phyloP scores from a whole-genome alignment of 2,329 filamentous ascomycete genomes.

The Aspergillus unguis region DNA sequence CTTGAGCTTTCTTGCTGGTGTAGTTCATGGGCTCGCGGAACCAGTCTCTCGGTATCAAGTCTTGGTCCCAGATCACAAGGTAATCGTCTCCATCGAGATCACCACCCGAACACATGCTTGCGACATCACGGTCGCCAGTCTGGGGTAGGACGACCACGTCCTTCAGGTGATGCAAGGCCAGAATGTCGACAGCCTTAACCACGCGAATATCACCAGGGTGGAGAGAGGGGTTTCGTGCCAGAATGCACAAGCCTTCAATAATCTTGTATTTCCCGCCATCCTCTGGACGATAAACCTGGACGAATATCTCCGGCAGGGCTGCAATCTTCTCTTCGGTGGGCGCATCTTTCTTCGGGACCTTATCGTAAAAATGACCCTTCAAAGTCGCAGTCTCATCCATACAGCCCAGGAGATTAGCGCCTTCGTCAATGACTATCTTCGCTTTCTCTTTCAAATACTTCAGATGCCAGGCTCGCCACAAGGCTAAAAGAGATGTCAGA shows the following conservation, averaged over 20 bases:
- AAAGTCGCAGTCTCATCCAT: slow-evolving; percentile 79
- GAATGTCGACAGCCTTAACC: slow-evolving; percentile 75
- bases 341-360: slow-evolving; percentile 34
- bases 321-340: slow-evolving; percentile 44
- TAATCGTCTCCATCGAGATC: slow-evolving; percentile 97
- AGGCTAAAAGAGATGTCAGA: slow-evolving; percentile 68
- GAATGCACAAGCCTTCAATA: slow-evolving; percentile 72
- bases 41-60: slow-evolving; percentile 67
- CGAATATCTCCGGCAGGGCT: slow-evolving; percentile 77
- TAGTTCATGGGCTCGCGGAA: slow-evolving; percentile 78
- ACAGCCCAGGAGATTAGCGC: slow-evolving; percentile 83
- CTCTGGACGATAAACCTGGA: slow-evolving; percentile 67
- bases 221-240: slow-evolving; percentile 89
- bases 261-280: slow-evolving; percentile 57
- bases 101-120: slow-evolving; percentile 93
- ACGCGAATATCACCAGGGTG: slow-evolving; percentile 90
- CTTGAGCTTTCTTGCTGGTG: slow-evolving; percentile 54
- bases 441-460: slow-evolving; percentile 92
- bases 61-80: slow-evolving; percentile 84
- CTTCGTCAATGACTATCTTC: slow-evolving; percentile 73
- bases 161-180: slow-evolving; percentile 69
- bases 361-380: slow-evolving; percentile 63
- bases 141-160: slow-evolving; percentile 87
- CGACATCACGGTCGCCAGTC: slow-evolving; percentile 75
- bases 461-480: slow-evolving; percentile 87